Base-by-base conservation (phyloP, 1,284 basidiomycete species). In the Pseudozyma hubeiensis region DNA sequence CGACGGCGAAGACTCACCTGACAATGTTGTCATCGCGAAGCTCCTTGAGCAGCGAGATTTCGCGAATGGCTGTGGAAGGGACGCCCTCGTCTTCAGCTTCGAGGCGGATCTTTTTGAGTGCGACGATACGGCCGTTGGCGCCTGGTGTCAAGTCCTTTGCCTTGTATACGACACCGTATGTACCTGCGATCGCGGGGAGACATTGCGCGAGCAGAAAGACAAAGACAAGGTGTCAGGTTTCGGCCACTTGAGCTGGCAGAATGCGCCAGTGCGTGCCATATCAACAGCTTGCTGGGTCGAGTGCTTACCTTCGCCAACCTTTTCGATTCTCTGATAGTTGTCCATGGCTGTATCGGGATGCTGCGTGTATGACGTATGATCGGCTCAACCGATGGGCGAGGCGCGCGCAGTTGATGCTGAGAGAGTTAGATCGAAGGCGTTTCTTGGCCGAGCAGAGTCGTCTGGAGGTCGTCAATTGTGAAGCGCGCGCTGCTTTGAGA, bases 61-160 rank as follows among this genome's bases (percentile, higher is more conserved):
- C 96, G 56, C 96, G 90, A 84, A 99, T 97, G 61, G 96, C 96
- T 14, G 97, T 99, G 78, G 92, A 93, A 6, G 96, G 96, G 17
- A 98, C 96, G 24, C 96, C 96, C 84, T 99, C 94, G 78, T 97
- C 97, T 86, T 99, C 96, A 17, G 94, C 93, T 85, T 99, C 97
- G 39, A 99, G 90, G 61, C 96, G 89, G 82, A 99, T 99, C 88
- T 99, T 98, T 89, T 99, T 99, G 57, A 84, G 72, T 1, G 82
- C 82, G 13, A 84, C 82, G 59, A 84, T 82, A 16, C 81, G 78
- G 4, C 81, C 81, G 45, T 81, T 81, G 95, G 87, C 50, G 94
- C 95, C 79, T 93, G 89, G 85, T 90, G 81, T 85, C 55, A 80
- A 71, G 77, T 85, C 85, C 53, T 72, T 75, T 7, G 81, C 79